phyloP scores from a whole-genome alignment of 768 basidiomycete species.

The Kwoniella dendrophila region DNA sequence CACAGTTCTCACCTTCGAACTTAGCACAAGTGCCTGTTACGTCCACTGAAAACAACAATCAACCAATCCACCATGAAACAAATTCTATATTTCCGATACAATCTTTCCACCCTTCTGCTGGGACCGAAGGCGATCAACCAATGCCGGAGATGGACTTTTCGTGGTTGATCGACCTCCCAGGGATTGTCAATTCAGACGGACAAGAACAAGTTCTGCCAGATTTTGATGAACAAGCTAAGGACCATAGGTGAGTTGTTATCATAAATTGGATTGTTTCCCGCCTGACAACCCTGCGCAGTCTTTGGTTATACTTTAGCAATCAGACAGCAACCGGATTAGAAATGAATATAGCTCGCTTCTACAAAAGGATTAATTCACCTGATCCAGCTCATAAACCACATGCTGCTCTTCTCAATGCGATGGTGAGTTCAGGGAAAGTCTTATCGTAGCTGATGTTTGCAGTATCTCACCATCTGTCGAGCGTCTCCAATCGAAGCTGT shows the following conservation, averaged over 20 bases:
- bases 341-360: slow-evolving; percentile 18
- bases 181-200: background rate
- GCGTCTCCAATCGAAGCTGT: slow-evolving; percentile 3
- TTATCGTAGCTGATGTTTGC: background rate
- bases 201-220: background rate
- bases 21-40: too few relatives aligned
- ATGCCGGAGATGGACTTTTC: slow-evolving; percentile 15
- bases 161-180: slow-evolving; percentile 8
- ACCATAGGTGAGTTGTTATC: slow-evolving; percentile 20
- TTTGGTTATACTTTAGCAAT: slow-evolving; percentile 15
- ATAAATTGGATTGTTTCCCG: background rate
- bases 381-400: background rate
- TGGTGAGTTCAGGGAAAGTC: slow-evolving; percentile 2
- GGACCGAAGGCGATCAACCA: background rate
- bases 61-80: background rate
- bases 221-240: background rate
- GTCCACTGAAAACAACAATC: background rate
- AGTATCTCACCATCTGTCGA: slow-evolving; percentile 11
- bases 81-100: background rate
- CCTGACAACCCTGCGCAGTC: background rate
- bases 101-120: slow-evolving; percentile 11
- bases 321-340: slow-evolving; percentile 10
- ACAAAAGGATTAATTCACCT: slow-evolving; percentile 10
- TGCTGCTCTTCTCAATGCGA: slow-evolving; percentile 14
- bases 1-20: too few relatives aligned